Conservation (phyloP, 441 rosid species). For the Erodium trifolium region DNA sequence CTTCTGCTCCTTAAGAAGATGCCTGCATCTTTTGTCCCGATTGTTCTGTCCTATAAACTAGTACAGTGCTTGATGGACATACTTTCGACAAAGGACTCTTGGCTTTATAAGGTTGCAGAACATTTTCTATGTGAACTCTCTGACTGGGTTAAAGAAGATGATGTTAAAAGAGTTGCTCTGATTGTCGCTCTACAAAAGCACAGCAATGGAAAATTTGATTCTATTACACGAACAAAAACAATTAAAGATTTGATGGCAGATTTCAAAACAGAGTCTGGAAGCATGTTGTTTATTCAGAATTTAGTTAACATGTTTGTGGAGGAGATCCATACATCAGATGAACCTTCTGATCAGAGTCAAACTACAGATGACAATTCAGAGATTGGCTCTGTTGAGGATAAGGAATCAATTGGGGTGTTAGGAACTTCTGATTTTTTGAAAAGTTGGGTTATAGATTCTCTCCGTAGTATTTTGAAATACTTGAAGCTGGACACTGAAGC, state of each 20-base stretch:
- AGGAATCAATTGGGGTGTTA: constrained; percentile 42
- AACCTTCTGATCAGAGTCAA: constrained; percentile 97
- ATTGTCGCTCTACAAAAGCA: constrained; percentile 78
- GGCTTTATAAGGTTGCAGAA: constrained; percentile 78
- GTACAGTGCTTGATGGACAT: constrained; percentile 84
- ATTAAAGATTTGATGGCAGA: constrained; percentile 67
- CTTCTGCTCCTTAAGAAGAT: constrained; percentile 73
- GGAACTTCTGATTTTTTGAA: constrained; percentile 61
- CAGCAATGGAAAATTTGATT: constrained; percentile 84
- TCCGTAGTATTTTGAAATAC: constrained; percentile 60
- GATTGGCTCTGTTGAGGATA: constrained; percentile 74
- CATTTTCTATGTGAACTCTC: constrained; percentile 65
- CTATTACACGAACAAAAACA: constrained; percentile 58
- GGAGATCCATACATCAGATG: constrained; percentile 61
- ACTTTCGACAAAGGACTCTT: constrained; percentile 81
- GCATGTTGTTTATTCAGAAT: constrained; percentile 68
- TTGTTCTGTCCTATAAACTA: constrained; percentile 58
- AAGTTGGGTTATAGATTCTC: constrained; percentile 85
- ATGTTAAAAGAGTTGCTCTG: constrained; percentile 70
- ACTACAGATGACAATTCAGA: constrained; percentile 97
- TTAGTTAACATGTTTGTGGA: constrained; percentile 73
- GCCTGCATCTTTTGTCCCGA: constrained; percentile 61
- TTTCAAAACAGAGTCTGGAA: constrained; percentile 74
- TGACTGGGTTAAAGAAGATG: constrained; percentile 75
- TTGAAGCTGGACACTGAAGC: constrained; percentile 67